phyloP scores from a whole-genome alignment of 2,329 filamentous ascomycete species.

The Pseudocercospora ulei region DNA sequence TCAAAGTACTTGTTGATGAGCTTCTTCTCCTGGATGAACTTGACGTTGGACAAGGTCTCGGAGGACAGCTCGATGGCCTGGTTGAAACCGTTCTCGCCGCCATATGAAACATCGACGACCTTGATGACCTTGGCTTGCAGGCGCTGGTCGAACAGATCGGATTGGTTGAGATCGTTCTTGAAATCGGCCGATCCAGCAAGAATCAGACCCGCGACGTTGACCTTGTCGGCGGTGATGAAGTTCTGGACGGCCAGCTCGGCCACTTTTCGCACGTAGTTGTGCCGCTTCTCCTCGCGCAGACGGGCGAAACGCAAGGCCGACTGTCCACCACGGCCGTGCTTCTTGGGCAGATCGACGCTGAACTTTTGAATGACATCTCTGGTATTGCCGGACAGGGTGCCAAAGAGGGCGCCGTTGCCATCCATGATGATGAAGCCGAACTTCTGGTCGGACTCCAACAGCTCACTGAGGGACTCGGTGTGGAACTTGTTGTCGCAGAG shows the following conservation, averaged over 20 bases:
- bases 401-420: constrained; percentile 94
- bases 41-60: constrained; percentile 96
- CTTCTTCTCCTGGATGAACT: constrained; percentile 99
- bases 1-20: constrained; percentile 98
- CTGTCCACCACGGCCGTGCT: constrained; percentile 99
- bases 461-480: constrained; percentile 89
- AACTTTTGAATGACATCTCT: constrained; percentile 97
- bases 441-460: constrained; percentile 97
- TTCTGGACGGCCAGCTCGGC: constrained; percentile 96
- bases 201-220: constrained; percentile 92
- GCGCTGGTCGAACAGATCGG: constrained; percentile 91
- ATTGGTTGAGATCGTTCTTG: constrained; percentile 97
- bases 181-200: constrained; percentile 96
- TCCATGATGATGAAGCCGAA: constrained; percentile 99
- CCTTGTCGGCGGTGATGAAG: constrained; percentile 96
- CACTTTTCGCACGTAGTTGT: constrained; percentile 99
- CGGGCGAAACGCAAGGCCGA: constrained; percentile 98
- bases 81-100: constrained; percentile 99
- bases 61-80: constrained; percentile 93
- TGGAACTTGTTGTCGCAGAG: constrained; percentile 99
- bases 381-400: constrained; percentile 93
- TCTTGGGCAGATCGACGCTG: constrained; percentile 96
- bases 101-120: constrained; percentile 96
- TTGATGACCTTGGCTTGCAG: constrained; percentile 95
- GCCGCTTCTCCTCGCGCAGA: constrained; percentile 97